Evolutionary conservation across 495 filamentous ascomycete genomes (phyloP).

Genomic region (Hapsidospora chrysogenum): DNA sequence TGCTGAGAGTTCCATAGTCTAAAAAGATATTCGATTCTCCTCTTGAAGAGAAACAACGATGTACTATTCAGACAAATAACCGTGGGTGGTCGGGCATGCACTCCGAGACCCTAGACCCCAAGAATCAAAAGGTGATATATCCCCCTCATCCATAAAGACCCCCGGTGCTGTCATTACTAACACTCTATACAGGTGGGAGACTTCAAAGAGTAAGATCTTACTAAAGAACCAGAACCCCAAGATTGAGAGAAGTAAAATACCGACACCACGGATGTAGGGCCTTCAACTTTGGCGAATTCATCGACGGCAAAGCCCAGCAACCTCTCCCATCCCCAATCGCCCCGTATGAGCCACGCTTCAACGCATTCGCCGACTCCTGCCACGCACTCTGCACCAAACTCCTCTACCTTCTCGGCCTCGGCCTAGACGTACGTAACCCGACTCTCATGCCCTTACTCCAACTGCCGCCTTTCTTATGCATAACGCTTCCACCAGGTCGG

Average conservation of each 20-base stretch:
- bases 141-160: too few species aligned
- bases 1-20: too few species aligned
- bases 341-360: constrained; percentile 40
- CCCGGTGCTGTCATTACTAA: neutral
- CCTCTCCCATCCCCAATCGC: constrained; percentile 53
- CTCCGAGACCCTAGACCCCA: constrained; percentile 71
- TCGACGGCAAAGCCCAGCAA: constrained; percentile 57
- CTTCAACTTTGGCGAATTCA: constrained; percentile 81
- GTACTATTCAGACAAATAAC: constrained; percentile 61
- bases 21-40: constrained; percentile 63
- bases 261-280: constrained; percentile 35
- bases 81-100: constrained; percentile 84
- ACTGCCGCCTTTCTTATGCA: constrained; percentile 2
- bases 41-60: constrained; percentile 51
- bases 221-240: neutral
- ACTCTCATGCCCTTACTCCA: neutral
- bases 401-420: constrained; percentile 57
- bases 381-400: constrained; percentile 56
- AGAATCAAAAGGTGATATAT: constrained; percentile 62
- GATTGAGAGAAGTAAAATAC: neutral
- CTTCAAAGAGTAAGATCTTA: constrained; percentile 63
- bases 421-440: constrained; percentile 42
- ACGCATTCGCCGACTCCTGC: constrained; percentile 50
- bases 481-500: constrained; percentile 16
- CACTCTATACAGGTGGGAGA: too few species aligned